A percentile compares a stretch with the other conserved stretches of the same genome.
Evolutionary conservation across 768 basidiomycete species (phyloP).

Genomic region (Serendipita sp.): DNA sequence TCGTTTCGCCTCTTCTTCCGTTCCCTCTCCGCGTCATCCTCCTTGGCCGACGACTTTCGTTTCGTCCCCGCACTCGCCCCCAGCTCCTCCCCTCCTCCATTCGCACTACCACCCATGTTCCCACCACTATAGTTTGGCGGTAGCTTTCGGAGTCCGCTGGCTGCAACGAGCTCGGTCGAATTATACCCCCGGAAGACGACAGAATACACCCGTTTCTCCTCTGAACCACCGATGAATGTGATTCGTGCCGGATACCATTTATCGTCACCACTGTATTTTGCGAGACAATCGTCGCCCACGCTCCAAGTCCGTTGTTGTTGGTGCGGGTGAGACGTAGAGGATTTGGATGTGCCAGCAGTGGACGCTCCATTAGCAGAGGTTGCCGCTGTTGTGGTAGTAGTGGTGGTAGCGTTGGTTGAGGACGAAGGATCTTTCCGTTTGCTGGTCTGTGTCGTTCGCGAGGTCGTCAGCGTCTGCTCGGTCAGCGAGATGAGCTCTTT

Average conservation of each 20-base stretch:
- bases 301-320: conserved; percentile 25
- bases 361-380: neutral
- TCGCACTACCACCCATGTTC: neutral
- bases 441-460: conserved; percentile 33
- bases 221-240: conserved; percentile 64
- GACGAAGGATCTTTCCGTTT: conserved; percentile 37
- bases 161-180: conserved; percentile 70
- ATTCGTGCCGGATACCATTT: conserved; percentile 81
- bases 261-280: conserved; percentile 72
- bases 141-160: conserved; percentile 49
- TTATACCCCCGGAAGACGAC: conserved; percentile 87
- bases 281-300: conserved; percentile 73
- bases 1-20: conserved; percentile 90
- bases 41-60: conserved; percentile 52
- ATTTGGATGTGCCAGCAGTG: neutral
- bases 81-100: conserved; percentile 15
- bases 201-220: conserved; percentile 70
- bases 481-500: conserved; percentile 72
- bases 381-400: conserved; percentile 16
- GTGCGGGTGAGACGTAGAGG: neutral
- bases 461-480: conserved; percentile 38
- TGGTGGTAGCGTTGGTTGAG: conserved; percentile 23
- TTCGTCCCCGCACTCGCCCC: conserved; percentile 35
- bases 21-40: conserved; percentile 76
- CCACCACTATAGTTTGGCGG: conserved; percentile 22